Evolutionary conservation across 192 early-diverging fungal genomes (phyloP).

Genomic region (Coemansia sp.): DNA sequence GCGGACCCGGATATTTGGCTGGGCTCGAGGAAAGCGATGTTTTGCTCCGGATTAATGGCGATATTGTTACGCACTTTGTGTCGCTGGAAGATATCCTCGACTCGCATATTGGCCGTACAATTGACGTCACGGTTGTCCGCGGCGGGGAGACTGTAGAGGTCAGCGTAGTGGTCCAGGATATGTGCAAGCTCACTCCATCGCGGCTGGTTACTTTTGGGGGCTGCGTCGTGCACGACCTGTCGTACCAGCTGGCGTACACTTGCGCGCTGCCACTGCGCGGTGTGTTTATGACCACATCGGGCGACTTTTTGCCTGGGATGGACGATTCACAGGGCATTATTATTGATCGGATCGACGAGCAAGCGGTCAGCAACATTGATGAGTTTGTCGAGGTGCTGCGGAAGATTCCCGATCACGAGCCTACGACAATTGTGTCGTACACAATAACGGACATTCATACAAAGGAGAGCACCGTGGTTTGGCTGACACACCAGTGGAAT

Average conservation of each 20-base stretch:
- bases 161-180: conserved; percentile 62
- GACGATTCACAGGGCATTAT: conserved; percentile 27
- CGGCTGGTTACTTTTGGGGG: conserved; percentile 85
- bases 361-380: conserved; percentile 64
- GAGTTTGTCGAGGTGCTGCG: conserved; percentile 66
- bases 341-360: conserved; percentile 65
- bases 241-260: conserved; percentile 74
- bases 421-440: conserved; percentile 23
- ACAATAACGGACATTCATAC: conserved; percentile 23
- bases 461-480: conserved; percentile 2
- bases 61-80: conserved; percentile 72
- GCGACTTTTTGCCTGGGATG: conserved; percentile 13
- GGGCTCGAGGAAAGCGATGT: conserved; percentile 71
- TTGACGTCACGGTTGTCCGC: conserved; percentile 60
- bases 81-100: conserved; percentile 66
- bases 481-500: conserved; percentile 32
- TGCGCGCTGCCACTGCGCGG: conserved; percentile 72
- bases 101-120: conserved; percentile 54
- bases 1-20: conserved; percentile 62
- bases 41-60: conserved; percentile 63
- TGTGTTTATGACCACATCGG: conserved; percentile 68
- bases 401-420: conserved; percentile 58
- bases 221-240: conserved; percentile 70
- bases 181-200: conserved; percentile 78
- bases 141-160: conserved; percentile 56